Percentiles rank a stretch among this genome's conserved stretches.
Evolutionary conservation across 2,329 filamentous ascomycete species (phyloP).

Genomic region (Cladosporium sp.): DNA sequence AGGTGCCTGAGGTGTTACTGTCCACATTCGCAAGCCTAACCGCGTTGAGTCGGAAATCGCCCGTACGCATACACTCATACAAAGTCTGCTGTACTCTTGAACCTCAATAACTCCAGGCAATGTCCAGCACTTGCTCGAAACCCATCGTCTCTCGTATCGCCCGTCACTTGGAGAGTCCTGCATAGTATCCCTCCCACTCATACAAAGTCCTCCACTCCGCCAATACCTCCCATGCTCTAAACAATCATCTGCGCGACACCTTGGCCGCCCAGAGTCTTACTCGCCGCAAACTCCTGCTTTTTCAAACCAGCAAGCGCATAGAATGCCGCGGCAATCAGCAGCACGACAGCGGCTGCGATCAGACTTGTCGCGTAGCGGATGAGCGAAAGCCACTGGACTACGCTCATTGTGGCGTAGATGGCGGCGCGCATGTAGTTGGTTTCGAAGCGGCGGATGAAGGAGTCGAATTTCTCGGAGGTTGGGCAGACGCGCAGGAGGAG

Average conservation of each 20-base stretch:
- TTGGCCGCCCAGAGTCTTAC: conserved; percentile 91
- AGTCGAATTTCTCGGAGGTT: conserved; percentile 83
- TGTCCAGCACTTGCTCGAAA: too few relatives aligned
- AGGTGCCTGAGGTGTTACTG: too few relatives aligned
- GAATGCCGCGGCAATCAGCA: conserved; percentile 70
- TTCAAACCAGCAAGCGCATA: conserved; percentile 75
- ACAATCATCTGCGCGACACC: conserved; percentile 98
- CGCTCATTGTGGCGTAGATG: conserved; percentile 74
- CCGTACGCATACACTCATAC: too few relatives aligned
- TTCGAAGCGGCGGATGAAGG: conserved; percentile 81
- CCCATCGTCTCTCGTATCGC: too few relatives aligned
- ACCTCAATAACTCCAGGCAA: too few relatives aligned
- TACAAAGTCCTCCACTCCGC: neutral
- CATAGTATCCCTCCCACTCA: neutral
- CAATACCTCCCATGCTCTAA: conserved; percentile 37
- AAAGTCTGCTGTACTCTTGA: neutral
- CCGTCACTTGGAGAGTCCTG: too few relatives aligned
- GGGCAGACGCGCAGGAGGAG: conserved; percentile 96
- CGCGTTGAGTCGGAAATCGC: too few relatives aligned
- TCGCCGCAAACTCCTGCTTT: conserved; percentile 80
- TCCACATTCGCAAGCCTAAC: too few relatives aligned
- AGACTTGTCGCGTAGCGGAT: conserved; percentile 59
- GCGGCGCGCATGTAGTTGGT: conserved; percentile 95
- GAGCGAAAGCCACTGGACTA: conserved; percentile 79
- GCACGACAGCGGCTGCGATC: conserved; percentile 77